phyloP scores from a whole-genome alignment of 2,329 filamentous ascomycete genomes.

The Calonectria pteridis region DNA sequence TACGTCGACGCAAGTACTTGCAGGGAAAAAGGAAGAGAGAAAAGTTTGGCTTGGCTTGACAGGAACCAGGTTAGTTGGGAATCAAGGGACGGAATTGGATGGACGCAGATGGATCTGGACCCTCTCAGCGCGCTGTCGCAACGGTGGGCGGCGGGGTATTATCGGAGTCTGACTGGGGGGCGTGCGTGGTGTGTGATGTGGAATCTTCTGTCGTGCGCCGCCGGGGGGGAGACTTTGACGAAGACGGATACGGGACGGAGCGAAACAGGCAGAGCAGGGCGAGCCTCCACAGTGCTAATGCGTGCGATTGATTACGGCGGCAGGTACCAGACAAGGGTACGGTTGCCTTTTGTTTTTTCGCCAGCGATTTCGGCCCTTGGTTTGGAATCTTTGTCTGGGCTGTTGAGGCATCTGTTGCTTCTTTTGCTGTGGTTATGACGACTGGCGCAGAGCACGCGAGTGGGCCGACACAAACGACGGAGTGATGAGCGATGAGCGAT shows the following conservation, averaged over 20 bases:
- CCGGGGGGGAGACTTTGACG: not conserved
- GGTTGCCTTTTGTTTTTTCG: not conserved
- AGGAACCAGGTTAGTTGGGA: not conserved
- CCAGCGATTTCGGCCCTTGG: constrained; percentile 22
- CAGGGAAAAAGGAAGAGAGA: not conserved
- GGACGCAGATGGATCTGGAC: constrained; percentile 20
- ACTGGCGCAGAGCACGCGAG: not conserved
- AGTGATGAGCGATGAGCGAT: not conserved
- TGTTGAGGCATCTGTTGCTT: not conserved
- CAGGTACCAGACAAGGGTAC: not conserved
- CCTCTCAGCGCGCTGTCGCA: constrained; percentile 6
- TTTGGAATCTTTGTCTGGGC: constrained; percentile 7
- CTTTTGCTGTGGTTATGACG: not conserved
- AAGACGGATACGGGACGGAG: not conserved
- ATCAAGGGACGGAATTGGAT: constrained; percentile 19
- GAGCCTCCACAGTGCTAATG: constrained; percentile 17
- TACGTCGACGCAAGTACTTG: constrained; percentile 8
- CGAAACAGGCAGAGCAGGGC: not conserved
- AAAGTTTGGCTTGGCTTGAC: not conserved
- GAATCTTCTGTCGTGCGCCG: not conserved
- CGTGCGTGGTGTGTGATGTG: constrained; percentile 18
- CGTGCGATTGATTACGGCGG: constrained; percentile 23
- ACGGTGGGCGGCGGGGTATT: constrained; percentile 28
- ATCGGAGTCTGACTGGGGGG: constrained; percentile 23
- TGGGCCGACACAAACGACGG: constrained; percentile 1